These are phyloP conservation scores for Blastobotrys illinoisensis DNA, from an alignment of 1,139 yeast species.

Conservation along the genomic window DNA sequence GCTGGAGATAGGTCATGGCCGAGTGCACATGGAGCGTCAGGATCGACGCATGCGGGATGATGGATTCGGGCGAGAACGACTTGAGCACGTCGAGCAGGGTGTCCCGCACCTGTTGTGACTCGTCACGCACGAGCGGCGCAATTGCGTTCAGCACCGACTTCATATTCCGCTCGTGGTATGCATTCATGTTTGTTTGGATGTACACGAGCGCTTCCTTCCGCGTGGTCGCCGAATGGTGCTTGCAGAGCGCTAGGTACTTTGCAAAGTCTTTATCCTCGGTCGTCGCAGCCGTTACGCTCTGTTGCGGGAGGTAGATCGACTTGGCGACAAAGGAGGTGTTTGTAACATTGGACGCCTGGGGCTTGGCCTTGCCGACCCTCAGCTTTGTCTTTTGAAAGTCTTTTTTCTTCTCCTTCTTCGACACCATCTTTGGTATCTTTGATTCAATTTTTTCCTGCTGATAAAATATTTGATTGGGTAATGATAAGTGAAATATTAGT, in stretches of 20 bases:
- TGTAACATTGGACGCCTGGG: slow-evolving; percentile 68
- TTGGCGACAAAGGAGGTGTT: slow-evolving; percentile 83
- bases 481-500: neutral
- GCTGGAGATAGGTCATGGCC: slow-evolving; percentile 89
- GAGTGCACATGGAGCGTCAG: slow-evolving; percentile 75
- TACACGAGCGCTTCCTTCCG: slow-evolving; percentile 63
- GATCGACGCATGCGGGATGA: slow-evolving; percentile 61
- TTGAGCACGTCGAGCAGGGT: slow-evolving; percentile 50
- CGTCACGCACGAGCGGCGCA: slow-evolving; percentile 57
- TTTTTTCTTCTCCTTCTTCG: slow-evolving; percentile 58
- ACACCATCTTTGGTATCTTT: slow-evolving; percentile 20
- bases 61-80: slow-evolving; percentile 39
- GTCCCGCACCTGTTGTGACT: slow-evolving; percentile 57
- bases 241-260: slow-evolving; percentile 51
- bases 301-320: slow-evolving; percentile 31
- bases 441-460: neutral
- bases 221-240: slow-evolving; percentile 71
- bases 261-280: slow-evolving; percentile 30
- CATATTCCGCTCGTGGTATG: slow-evolving; percentile 33
- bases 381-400: slow-evolving; percentile 78
- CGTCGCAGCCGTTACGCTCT: slow-evolving; percentile 21
- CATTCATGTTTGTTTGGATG: slow-evolving; percentile 14
- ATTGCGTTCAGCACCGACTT: slow-evolving; percentile 53
- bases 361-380: slow-evolving; percentile 79
- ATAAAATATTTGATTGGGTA: neutral